Evolutionary conservation across 805 yeast species (phyloP), one percentile per base, ranked within the genome.

Genomic region (Scheffersomyces stipitis): DNA sequence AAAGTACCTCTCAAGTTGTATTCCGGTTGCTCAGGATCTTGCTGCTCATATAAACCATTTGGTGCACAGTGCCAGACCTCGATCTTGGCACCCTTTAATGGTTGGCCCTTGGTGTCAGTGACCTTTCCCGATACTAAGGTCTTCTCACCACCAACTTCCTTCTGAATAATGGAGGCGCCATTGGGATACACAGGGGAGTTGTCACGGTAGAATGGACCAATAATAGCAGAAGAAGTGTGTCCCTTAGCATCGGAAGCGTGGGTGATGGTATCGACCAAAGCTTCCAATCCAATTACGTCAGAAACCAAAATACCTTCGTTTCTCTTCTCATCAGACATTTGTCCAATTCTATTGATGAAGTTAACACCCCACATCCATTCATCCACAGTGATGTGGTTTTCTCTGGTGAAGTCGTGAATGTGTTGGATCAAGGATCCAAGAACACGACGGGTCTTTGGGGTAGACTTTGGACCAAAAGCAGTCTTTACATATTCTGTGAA

Each of bases 11-110:
- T 49, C 33, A 58, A 46, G 38, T 56, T 56, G 40, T 44, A 54
- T 18, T 62, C 65, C 10, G 64, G 64, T 30, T 57, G 63, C 16
- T 54, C 64, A n/a, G 62, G 57, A 35, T 60, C 65, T 34, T 62
- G 68, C 26, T 58, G 60, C 24, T 62, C 68, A 36, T 62, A 62
- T 15, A 60, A 52, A 3, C 68, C 68, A 30, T 62, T 62, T 23
- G 60, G 56, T 32, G 61, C 68, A 43, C 66, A 61, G 28, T 62
- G 64, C 68, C 68, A 62, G 31, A 60, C 53, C 36, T 62, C 68
- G 34, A 62, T 51, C 33, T 44, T 38, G 15, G 55, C 66, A 18
- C 54, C 54, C n/a, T 33, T 43, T 18, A 62, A 41, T 3, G 67
- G 63, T 9, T 41, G 41, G 23, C 65, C 68, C n/a, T 40, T 20